A percentile compares a stretch with the other conserved stretches of the same genome.
Conservation (phyloP, 225 moss, liverwort and hornwort genomes). For the Physcomitrellopsis africana region DNA sequence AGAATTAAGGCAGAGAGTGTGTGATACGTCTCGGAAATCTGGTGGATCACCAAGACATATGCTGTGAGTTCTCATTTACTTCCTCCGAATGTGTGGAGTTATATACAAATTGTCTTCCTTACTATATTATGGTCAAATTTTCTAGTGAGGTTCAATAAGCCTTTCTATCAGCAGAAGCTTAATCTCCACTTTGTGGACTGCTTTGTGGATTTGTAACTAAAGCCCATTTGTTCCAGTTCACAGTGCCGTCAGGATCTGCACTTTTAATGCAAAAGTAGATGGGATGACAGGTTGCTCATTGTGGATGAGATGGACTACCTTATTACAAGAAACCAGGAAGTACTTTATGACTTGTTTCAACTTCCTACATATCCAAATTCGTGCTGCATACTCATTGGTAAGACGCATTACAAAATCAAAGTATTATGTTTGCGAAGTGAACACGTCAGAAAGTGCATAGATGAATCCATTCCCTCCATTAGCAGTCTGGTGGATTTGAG, state of each 20-base stretch:
- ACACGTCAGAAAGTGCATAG: neutral
- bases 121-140: slow-evolving; percentile 4
- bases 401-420: slow-evolving; percentile 11
- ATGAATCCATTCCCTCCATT: slow-evolving; percentile 16
- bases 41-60: slow-evolving; percentile 53
- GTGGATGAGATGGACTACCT: slow-evolving; percentile 99
- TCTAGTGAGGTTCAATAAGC: neutral
- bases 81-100: slow-evolving; percentile 14
- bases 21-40: slow-evolving; percentile 47
- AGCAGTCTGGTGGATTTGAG: slow-evolving; percentile 14
- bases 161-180: slow-evolving; percentile 16
- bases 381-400: slow-evolving; percentile 82
- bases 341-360: slow-evolving; percentile 85
- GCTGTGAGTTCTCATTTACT: slow-evolving; percentile 60
- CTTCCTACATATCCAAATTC: slow-evolving; percentile 75
- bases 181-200: slow-evolving; percentile 12
- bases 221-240: slow-evolving; percentile 13
- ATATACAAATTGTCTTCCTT: slow-evolving; percentile 23
- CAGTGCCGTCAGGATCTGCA: slow-evolving; percentile 12
- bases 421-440: neutral
- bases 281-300: slow-evolving; percentile 70
- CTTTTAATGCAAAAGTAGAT: slow-evolving; percentile 21
- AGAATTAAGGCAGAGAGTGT: slow-evolving; percentile 71
- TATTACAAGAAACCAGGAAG: slow-evolving; percentile 86
- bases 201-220: neutral